Evolutionary conservation across 2,329 filamentous ascomycete genomes (phyloP), one percentile per base, ranked within the genome.

Genomic region (Trichoderma koningii): DNA sequence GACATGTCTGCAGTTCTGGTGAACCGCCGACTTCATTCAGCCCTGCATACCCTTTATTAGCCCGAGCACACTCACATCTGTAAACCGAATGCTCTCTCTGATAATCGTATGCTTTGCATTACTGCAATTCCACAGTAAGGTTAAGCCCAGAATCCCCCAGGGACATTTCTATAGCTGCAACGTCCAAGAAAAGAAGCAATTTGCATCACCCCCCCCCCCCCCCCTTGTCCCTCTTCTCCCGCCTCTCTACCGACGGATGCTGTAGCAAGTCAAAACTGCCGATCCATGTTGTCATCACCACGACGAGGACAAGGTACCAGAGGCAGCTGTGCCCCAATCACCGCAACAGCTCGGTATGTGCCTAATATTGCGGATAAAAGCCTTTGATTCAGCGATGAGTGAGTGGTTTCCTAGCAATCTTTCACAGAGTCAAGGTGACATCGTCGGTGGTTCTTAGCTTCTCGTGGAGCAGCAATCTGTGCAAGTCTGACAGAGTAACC

Each of bases 331-430:
- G 17, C 14, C 14, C 60, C 60, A 52, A 61, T 61, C 57, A 61
- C 10, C 9, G 19, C 34, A 17, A 6, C 9, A 23, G 38, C 38
- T 63, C 60, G 60, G 60, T 5, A 55, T 53, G 6, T 63, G 60
- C 60, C 60, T 63, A 63, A 63, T 63, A 19, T 55, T 15, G 19
- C 50, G 60, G 60, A 55, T 63, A 63, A 63, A 62, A 3, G 17
- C 17, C 44, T 34, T 45, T 28, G n/a, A 12, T 10, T 1, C 3
- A 12, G 30, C 10, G 30, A 34, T 62, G 47, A 19, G 30, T 34
- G 34, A 38, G 34, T 38, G 34, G 34, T 14, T 38, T n/a, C n/a
- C n/a, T 38, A 38, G 34, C 34, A 38, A 14, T 23, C 21, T 23
- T 23, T 23, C 34, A 38, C 7, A 9, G 34, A 14, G 12, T 17